Conservation (phyloP, 1,284 basidiomycete genomes). For the Anthracocystis setariae region DNA sequence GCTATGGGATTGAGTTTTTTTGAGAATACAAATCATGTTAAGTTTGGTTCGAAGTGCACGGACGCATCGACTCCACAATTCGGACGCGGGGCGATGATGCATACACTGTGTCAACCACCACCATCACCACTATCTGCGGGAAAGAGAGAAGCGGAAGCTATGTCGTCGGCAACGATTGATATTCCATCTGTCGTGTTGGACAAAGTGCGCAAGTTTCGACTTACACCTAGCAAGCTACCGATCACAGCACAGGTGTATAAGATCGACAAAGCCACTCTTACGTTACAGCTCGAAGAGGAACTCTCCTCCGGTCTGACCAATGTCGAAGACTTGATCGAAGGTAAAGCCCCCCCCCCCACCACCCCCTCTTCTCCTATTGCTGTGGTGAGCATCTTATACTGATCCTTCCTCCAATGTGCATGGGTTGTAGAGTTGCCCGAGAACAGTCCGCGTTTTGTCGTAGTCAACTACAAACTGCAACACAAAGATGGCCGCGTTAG, state of each 20-base stretch:
- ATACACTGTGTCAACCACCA: background rate
- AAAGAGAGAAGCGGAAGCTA: too few relatives aligned
- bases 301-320: conserved; percentile 23
- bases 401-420: too few relatives aligned
- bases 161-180: conserved; percentile 55
- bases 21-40: too few relatives aligned
- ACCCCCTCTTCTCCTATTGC: background rate
- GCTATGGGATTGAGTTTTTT: too few relatives aligned
- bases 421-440: conserved; percentile 92
- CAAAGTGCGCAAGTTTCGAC: conserved; percentile 50
- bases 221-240: conserved; percentile 37
- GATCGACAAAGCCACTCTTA: conserved; percentile 60
- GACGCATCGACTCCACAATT: too few relatives aligned
- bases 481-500: conserved; percentile 86
- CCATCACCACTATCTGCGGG: background rate
- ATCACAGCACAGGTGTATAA: conserved; percentile 58
- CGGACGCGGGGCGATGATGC: too few relatives aligned
- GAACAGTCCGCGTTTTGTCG: conserved; percentile 85
- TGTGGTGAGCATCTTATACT: too few relatives aligned
- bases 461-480: conserved; percentile 82
- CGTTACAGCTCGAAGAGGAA: conserved; percentile 60
- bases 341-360: conserved; percentile 11
- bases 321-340: conserved; percentile 60
- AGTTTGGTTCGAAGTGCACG: too few relatives aligned
- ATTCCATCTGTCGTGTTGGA: conserved; percentile 48